phyloP scores from a whole-genome alignment of 2,329 filamentous ascomycete genomes.

The Simplicillium sp. region DNA sequence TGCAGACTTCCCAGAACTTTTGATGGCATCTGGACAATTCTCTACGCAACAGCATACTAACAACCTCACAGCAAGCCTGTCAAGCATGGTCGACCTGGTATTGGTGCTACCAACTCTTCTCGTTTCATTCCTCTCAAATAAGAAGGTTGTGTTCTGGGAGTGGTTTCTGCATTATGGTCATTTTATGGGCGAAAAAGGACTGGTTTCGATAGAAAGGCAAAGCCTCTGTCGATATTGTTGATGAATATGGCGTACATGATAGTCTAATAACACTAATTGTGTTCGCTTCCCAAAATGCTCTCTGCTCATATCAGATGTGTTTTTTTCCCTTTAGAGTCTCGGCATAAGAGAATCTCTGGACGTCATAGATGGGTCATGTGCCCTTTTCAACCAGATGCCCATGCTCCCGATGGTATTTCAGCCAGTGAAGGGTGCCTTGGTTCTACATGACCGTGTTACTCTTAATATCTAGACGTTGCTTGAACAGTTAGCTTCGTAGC shows the following conservation, averaged over 20 bases:
- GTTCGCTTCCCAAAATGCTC: slow-evolving; percentile 17
- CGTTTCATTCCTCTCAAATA: slow-evolving; percentile 99
- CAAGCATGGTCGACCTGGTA: slow-evolving; percentile 99
- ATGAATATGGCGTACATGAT: slow-evolving; percentile 34
- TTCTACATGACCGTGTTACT: too few species aligned
- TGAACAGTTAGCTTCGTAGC: too few species aligned
- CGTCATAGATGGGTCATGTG: too few species aligned
- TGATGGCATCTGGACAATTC: background rate
- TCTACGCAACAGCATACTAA: slow-evolving; percentile 31
- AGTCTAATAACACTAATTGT: slow-evolving; percentile 32
- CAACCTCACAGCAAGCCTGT: slow-evolving; percentile 74
- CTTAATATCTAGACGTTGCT: too few species aligned
- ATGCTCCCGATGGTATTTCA: too few species aligned
- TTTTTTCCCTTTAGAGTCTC: too few species aligned
- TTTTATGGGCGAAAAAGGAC: slow-evolving; percentile 47
- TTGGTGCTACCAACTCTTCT: slow-evolving; percentile 99
- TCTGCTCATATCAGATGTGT: too few species aligned
- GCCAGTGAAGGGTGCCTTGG: too few species aligned
- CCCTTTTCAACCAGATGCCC: too few species aligned
- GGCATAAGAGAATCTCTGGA: too few species aligned
- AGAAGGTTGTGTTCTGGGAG: slow-evolving; percentile 48
- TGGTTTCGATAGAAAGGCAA: slow-evolving; percentile 40
- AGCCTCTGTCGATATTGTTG: slow-evolving; percentile 33
- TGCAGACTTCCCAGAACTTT: background rate
- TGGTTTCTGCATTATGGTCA: slow-evolving; percentile 50